These are phyloP conservation scores for Lolium multiflorum DNA, from an alignment of 176 grass and related monocot species.

Conservation along the genomic window DNA sequence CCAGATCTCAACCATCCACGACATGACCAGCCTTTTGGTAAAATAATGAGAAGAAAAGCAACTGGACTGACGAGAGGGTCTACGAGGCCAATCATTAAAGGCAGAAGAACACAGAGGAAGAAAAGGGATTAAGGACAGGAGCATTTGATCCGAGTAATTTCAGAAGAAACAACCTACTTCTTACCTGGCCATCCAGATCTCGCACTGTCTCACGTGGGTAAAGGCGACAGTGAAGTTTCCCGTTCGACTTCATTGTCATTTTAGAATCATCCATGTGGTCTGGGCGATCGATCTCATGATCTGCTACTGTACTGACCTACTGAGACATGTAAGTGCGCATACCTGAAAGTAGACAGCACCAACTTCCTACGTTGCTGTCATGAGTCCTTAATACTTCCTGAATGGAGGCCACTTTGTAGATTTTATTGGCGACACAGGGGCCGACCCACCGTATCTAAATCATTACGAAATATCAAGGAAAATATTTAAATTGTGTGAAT, in stretches of 20 bases:
- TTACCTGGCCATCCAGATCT: constrained; percentile 47
- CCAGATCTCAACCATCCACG: constrained; percentile 39
- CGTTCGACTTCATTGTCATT: constrained; percentile 30
- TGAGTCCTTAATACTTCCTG: constrained; percentile 35
- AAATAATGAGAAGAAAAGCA: constrained; percentile 18
- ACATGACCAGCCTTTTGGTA: constrained; percentile 38
- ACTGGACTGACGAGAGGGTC: constrained; percentile 2
- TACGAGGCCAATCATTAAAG: constrained; percentile 49
- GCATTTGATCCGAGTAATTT: constrained; percentile 37
- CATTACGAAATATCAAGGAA: neutral
- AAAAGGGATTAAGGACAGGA: neutral
- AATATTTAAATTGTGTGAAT: neutral
- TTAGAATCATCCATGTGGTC: constrained; percentile 21
- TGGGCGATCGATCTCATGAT: neutral
- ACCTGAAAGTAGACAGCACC: constrained; percentile 31
- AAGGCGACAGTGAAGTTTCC: constrained; percentile 42
- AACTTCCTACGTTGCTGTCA: neutral
- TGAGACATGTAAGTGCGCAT: neutral
- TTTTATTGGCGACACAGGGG: neutral
- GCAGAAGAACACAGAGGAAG: neutral
- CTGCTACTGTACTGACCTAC: constrained; percentile 1
- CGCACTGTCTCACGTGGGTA: constrained; percentile 30
- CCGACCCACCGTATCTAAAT: neutral
- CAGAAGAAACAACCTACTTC: constrained; percentile 44
- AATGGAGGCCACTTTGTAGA: constrained; percentile 5